Conservation (phyloP, 768 basidiomycete species). For the Mycena galopus region DNA sequence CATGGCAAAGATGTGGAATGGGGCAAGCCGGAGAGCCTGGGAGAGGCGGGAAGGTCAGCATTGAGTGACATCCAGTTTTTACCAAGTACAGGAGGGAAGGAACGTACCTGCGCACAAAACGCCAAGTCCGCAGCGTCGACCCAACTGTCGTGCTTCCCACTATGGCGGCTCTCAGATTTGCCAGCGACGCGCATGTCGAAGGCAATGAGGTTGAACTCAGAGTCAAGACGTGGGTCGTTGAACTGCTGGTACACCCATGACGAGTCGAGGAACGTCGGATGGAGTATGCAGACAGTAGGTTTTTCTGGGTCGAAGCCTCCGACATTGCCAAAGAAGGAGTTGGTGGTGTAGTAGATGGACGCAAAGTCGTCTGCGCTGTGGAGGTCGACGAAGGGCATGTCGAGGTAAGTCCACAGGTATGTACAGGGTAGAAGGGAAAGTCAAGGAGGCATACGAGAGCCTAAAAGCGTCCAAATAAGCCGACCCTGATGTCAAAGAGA, state of each 20-base stretch:
- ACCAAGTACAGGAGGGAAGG: background rate
- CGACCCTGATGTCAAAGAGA: constrained; percentile 5
- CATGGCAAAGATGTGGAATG: constrained; percentile 79
- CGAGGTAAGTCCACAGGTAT: background rate
- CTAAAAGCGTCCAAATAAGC: background rate
- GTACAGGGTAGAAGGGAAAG: constrained; percentile 2
- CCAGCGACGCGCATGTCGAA: constrained; percentile 80
- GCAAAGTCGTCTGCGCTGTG: constrained; percentile 74
- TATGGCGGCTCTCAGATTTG: constrained; percentile 65
- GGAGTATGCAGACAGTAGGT: constrained; percentile 77
- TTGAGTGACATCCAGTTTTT: background rate
- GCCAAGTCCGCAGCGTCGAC: constrained; percentile 86
- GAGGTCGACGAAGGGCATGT: constrained; percentile 80
- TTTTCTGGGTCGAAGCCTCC: constrained; percentile 75
- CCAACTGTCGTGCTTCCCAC: constrained; percentile 76
- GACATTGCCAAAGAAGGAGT: constrained; percentile 69
- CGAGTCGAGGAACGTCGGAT: constrained; percentile 77
- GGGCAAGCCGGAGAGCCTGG: constrained; percentile 73
- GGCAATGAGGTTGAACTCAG: constrained; percentile 76
- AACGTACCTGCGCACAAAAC: constrained; percentile 69
- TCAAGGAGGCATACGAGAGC: background rate
- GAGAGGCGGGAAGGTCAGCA: background rate
- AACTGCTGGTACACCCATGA: constrained; percentile 78
- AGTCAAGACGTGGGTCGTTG: constrained; percentile 71
- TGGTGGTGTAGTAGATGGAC: constrained; percentile 80